These are phyloP conservation scores for Phytophthora ramorum DNA, from an alignment of 352 stramenopile genomes.

Conservation along the genomic window DNA sequence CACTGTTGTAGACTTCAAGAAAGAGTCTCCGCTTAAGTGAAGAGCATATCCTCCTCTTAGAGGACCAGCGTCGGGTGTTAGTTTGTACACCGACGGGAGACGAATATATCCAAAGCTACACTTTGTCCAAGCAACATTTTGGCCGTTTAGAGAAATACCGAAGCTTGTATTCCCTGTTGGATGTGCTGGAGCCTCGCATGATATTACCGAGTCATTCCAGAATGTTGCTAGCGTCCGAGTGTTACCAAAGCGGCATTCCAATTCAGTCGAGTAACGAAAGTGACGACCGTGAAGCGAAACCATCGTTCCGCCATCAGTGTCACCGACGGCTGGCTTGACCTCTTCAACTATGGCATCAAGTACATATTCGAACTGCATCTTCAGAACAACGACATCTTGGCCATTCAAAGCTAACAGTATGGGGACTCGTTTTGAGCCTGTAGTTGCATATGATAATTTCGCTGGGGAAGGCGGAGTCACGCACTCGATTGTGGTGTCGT, in stretches of 20 bases:
- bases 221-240: conserved; percentile 52
- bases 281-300: conserved; percentile 70
- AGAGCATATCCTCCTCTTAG: conserved; percentile 43
- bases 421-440: conserved; percentile 38
- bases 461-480: conserved; percentile 42
- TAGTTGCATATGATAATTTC: conserved; percentile 12
- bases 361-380: conserved; percentile 71
- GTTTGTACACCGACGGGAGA: conserved; percentile 52
- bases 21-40: conserved; percentile 39
- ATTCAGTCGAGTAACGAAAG: conserved; percentile 54
- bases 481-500: conserved; percentile 39
- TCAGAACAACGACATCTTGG: conserved; percentile 60
- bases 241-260: conserved; percentile 68
- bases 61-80: conserved; percentile 46
- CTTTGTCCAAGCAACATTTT: conserved; percentile 50
- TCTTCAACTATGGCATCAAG: conserved; percentile 48
- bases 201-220: conserved; percentile 62
- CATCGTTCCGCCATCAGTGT: conserved; percentile 57
- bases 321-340: conserved; percentile 49
- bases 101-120: conserved; percentile 56
- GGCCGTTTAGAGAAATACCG: conserved; percentile 69
- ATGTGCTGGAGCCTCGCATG: conserved; percentile 64
- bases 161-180: conserved; percentile 37
- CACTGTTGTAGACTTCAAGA: conserved; percentile 29
- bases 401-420: conserved; percentile 83